phyloP scores from a whole-genome alignment of 2,329 filamentous ascomycete genomes.

The Aspergillus intermedius region DNA sequence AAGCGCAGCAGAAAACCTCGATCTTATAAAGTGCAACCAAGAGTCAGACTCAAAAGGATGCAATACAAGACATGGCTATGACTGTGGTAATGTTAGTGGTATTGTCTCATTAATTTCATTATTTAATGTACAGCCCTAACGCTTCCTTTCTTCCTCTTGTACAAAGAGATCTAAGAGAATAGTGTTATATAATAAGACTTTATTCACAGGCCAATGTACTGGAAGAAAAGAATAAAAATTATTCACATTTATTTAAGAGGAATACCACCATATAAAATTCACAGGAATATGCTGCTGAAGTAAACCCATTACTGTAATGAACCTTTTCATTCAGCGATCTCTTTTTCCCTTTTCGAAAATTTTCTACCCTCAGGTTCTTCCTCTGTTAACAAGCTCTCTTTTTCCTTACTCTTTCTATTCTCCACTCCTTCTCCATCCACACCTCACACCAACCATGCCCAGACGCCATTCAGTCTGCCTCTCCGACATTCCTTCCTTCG shows the following conservation, averaged over 20 bases:
- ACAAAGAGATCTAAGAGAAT: background rate
- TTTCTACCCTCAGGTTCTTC: background rate
- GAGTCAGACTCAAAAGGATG: background rate
- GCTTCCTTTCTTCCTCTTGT: constrained; percentile 3
- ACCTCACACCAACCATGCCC: constrained; percentile 2
- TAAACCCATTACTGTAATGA: no score
- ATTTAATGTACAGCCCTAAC: no score
- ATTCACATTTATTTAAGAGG: no score
- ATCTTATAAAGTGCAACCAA: no score
- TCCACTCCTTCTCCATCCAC: background rate
- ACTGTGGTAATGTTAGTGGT: background rate
- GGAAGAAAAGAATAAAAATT: no score
- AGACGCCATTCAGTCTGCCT: constrained; percentile 13
- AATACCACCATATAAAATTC: no score
- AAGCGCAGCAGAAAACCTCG: no score
- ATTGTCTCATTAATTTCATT: constrained; percentile 1
- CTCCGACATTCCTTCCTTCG: constrained; percentile 10
- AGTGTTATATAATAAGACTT: no score
- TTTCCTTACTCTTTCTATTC: background rate
- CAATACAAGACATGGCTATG: background rate
- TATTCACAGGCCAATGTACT: no score
- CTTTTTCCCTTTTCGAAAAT: background rate
- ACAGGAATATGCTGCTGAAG: no score
- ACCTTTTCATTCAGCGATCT: background rate
- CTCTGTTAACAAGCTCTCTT: background rate